Evolutionary conservation across 306 rosid genomes (phyloP).

Genomic region (Castanea mollissima): DNA sequence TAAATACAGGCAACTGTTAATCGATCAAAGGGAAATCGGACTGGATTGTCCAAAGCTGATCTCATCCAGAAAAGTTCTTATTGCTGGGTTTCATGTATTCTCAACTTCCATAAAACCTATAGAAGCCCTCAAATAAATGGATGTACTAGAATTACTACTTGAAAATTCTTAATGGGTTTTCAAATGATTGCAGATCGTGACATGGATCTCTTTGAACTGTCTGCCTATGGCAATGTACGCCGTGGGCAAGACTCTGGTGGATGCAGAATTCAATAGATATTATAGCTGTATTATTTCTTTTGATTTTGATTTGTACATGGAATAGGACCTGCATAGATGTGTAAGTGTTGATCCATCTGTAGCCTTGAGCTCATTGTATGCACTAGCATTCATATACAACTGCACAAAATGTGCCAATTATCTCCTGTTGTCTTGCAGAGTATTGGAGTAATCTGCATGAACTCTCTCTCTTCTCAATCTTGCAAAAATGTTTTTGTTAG

Average conservation of each 20-base stretch:
- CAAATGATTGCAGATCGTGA: constrained; percentile 62
- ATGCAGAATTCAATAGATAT: constrained; percentile 71
- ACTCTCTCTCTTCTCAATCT: background rate
- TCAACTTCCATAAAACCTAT: background rate
- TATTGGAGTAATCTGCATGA: constrained; percentile 1
- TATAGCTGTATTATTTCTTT: constrained; percentile 4
- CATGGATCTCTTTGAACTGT: constrained; percentile 90
- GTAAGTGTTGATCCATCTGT: constrained; percentile 5
- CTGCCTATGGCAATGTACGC: constrained; percentile 79
- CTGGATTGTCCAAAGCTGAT: constrained; percentile 70
- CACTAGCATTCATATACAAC: background rate
- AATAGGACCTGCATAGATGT: constrained; percentile 8
- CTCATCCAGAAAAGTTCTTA: constrained; percentile 91
- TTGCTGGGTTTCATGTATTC: constrained; percentile 83
- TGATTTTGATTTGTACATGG: constrained; percentile 15
- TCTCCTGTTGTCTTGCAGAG: background rate
- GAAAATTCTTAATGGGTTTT: constrained; percentile 11
- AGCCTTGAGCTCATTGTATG: constrained; percentile 6
- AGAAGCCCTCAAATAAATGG: background rate
- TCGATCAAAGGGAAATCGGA: constrained; percentile 82
- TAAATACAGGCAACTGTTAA: constrained; percentile 69
- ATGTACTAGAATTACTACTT: constrained; percentile 17
- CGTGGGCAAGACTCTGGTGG: constrained; percentile 76
- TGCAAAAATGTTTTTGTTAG: background rate
- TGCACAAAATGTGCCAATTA: constrained; percentile 7